A percentile compares a stretch with the other conserved stretches of the same genome.
Evolutionary conservation across 2,329 filamentous ascomycete genomes (phyloP).

Genomic region (Leptographium flavum): DNA sequence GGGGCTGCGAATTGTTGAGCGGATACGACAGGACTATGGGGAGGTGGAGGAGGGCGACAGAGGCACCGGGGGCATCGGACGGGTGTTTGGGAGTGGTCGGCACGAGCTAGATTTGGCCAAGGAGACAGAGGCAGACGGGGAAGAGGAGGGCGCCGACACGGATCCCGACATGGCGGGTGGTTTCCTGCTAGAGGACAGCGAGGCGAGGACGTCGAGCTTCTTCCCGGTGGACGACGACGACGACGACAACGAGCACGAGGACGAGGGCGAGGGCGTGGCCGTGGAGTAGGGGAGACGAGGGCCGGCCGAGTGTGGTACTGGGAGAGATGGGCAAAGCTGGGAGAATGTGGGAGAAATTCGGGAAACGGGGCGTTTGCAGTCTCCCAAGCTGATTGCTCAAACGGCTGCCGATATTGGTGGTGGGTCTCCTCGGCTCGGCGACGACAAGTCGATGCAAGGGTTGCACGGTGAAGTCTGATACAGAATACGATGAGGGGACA

Average conservation of each 20-base stretch:
- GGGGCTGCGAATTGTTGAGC: slow-evolving; percentile 67
- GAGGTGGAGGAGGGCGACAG: slow-evolving; percentile 24
- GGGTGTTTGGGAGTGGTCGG: slow-evolving; percentile 26
- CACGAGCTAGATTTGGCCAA: slow-evolving; percentile 15
- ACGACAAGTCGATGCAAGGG: no score
- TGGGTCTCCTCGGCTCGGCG: no score
- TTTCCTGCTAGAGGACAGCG: slow-evolving; percentile 43
- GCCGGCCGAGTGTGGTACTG: no score
- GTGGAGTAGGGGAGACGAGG: not conserved
- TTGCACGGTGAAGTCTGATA: no score
- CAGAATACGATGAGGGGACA: no score
- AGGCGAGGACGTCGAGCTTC: slow-evolving; percentile 30
- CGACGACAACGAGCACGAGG: slow-evolving; percentile 20
- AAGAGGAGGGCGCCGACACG: slow-evolving; percentile 1
- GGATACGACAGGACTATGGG: slow-evolving; percentile 65
- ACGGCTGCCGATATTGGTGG: no score
- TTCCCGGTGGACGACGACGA: slow-evolving; percentile 32
- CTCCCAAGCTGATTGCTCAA: no score
- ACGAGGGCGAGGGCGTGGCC: slow-evolving; percentile 5
- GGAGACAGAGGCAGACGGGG: slow-evolving; percentile 12
- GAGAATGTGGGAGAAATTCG: no score
- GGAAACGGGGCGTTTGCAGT: no score
- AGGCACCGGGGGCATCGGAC: slow-evolving; percentile 22
- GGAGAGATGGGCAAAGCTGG: no score
- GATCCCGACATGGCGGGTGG: slow-evolving; percentile 33